Base-by-base conservation (phyloP, 2,329 filamentous ascomycete species). In the Ophiocordyceps unilateralis region DNA sequence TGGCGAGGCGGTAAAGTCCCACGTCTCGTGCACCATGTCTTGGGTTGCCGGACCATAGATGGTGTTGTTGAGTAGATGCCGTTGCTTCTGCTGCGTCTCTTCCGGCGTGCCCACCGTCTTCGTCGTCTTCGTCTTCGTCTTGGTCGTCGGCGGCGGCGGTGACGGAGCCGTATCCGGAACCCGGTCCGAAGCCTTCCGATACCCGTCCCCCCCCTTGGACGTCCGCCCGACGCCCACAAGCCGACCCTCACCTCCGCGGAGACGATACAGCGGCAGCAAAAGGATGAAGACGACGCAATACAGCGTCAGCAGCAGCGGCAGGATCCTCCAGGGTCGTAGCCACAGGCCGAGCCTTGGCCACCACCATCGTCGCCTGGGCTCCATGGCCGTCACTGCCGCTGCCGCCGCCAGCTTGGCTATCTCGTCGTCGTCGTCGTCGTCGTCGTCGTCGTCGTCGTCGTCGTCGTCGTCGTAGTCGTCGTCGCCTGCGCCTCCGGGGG, bases 11-110 rank as follows among this genome's bases (percentile, higher is more conserved):
- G 51, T 59, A 34, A 61, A 59, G 48, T 63, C 61, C 43, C 57
- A 61, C 34, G 58, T 57, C 39, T 56, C 50, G 21, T 59, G 49
- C 34, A 63, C 55, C 40, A 50, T 14, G 12, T 19, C 47, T 43
- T 59, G 55, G 46, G 56, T 60, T 38, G 58, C 62, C 30, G 56
- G 50, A 41, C 56, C 56, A 47, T 62, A 62, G 24, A 63, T 53
- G 8, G 63, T 42, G 22, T 42, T 42, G 22, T 39, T 41, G 28
- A 17, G 32, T 8, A 7, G 15, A 5, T 17, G 32, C 11, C 6
- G 11, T 2, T 12, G 7, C 12, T 15, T 15, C 12, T n/a, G 11
- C 12, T 32, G 30, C 2, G 6, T 15, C 5, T 32, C 12, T 3
- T 32, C 24, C 9, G 30, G 3, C 11, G 24, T 6, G 3, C 6